phyloP scores from a whole-genome alignment of 2,329 filamentous ascomycete species.

The Akanthomyces uredinophilus region DNA sequence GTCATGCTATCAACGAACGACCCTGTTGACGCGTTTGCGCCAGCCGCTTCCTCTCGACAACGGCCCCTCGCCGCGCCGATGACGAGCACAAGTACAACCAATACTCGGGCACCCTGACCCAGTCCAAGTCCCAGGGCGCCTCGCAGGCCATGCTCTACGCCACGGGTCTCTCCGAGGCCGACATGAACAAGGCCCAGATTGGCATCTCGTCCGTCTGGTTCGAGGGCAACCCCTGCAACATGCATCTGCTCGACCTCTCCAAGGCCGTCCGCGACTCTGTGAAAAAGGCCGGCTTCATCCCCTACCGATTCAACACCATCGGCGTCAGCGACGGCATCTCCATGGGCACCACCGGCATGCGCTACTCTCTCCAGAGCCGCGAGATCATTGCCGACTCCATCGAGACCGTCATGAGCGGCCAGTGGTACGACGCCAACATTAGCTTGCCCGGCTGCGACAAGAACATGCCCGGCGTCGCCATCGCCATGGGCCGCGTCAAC shows the following conservation, averaged over 20 bases:
- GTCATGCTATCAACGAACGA: neutral
- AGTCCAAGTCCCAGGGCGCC: constrained; percentile 95
- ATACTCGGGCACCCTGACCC: constrained; percentile 79
- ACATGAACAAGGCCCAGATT: constrained; percentile 95
- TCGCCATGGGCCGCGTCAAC: constrained; percentile 93
- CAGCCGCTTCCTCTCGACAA: constrained; percentile 48
- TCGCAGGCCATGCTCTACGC: constrained; percentile 99
- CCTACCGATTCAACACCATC: constrained; percentile 98
- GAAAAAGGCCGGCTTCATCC: constrained; percentile 69
- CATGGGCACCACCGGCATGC: constrained; percentile 97
- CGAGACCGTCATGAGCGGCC: constrained; percentile 97
- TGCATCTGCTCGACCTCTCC: constrained; percentile 92
- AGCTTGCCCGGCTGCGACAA: constrained; percentile 98
- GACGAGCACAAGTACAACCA: constrained; percentile 65
- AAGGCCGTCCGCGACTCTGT: constrained; percentile 62
- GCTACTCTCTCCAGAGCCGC: constrained; percentile 87
- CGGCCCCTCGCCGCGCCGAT: constrained; percentile 43
- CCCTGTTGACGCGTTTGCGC: neutral
- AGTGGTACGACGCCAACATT: constrained; percentile 98
- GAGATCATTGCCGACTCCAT: constrained; percentile 98
- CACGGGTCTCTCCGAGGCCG: constrained; percentile 77
- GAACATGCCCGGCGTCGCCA: constrained; percentile 94
- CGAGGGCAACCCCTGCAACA: constrained; percentile 97
- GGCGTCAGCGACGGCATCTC: constrained; percentile 96
- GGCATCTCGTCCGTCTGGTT: constrained; percentile 99